phyloP scores from a whole-genome alignment of 2,329 filamentous ascomycete species.

The Penicillium vulpinum region DNA sequence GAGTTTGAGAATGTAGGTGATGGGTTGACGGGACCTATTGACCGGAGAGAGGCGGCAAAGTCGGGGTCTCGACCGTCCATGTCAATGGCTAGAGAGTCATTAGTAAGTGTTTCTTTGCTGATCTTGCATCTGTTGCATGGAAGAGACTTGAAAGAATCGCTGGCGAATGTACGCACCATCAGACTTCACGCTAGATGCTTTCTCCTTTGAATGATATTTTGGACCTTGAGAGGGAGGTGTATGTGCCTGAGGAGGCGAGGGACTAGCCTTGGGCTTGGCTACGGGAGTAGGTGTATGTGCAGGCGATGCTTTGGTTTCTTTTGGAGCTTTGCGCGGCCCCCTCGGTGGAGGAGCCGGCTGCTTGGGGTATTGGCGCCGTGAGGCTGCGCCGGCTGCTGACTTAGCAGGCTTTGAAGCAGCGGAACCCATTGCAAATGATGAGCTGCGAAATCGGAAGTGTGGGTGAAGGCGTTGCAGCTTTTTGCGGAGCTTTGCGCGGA shows the following conservation, averaged over 20 bases:
- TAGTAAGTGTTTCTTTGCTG: conserved; percentile 2
- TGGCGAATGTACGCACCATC: conserved; percentile 29
- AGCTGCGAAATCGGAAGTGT: background rate
- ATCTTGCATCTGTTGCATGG: background rate
- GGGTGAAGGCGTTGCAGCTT: conserved; percentile 10
- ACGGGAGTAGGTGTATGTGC: conserved; percentile 28
- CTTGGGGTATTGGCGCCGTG: conserved; percentile 58
- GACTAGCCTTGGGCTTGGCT: background rate
- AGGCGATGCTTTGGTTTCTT: conserved; percentile 36
- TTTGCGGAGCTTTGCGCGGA: conserved; percentile 23
- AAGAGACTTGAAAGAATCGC: background rate
- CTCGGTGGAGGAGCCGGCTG: conserved; percentile 40
- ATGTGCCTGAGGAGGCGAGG: conserved; percentile 9
- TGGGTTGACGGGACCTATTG: conserved; percentile 59
- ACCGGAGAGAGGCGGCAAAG: conserved; percentile 78
- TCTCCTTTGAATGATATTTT: conserved; percentile 38
- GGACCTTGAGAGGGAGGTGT: conserved; percentile 25
- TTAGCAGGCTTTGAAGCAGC: conserved; percentile 58
- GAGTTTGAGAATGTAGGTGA: conserved; percentile 58
- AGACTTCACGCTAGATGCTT: conserved; percentile 34
- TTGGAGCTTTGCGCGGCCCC: conserved; percentile 28
- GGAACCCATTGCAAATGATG: conserved; percentile 52
- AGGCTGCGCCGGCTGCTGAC: conserved; percentile 50
- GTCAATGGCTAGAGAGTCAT: conserved; percentile 51
- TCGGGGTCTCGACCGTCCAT: conserved; percentile 62